Evolutionary conservation across 208 protist species (phyloP).

Genomic region (Borovskyia barvae): DNA sequence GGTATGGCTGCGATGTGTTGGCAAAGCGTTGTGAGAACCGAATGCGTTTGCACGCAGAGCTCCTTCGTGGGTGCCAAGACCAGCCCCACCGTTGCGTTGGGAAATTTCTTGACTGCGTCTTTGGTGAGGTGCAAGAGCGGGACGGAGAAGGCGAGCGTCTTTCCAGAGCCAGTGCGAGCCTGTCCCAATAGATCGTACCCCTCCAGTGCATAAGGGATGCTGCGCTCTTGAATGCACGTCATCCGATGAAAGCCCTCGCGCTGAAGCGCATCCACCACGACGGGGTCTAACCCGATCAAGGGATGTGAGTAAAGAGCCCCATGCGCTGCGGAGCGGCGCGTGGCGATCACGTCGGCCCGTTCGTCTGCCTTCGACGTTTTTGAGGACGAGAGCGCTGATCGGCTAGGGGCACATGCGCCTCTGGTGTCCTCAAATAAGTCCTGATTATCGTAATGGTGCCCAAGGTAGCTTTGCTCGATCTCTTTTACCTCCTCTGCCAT

Average conservation of each 20-base stretch:
- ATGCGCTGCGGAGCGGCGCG: constrained; percentile 22
- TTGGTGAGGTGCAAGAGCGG: constrained; percentile 92
- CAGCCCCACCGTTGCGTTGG: constrained; percentile 62
- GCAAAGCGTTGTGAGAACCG: constrained; percentile 82
- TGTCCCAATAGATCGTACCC: constrained; percentile 90
- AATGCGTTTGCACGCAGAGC: constrained; percentile 91
- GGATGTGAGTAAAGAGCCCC: constrained; percentile 75
- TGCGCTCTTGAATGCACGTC: constrained; percentile 94
- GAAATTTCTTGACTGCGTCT: constrained; percentile 40
- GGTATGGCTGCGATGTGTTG: constrained; percentile 47
- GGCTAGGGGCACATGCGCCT: not conserved
- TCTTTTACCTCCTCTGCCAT: constrained; percentile 23
- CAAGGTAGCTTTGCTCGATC: constrained; percentile 46
- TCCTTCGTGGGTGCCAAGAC: constrained; percentile 92
- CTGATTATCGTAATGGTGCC: constrained; percentile 24
- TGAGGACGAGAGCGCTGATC: not conserved
- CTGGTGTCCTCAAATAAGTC: constrained; percentile 11
- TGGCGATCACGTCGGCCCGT: constrained; percentile 20
- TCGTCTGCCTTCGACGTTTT: constrained; percentile 1
- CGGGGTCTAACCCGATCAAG: constrained; percentile 59
- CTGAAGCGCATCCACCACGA: constrained; percentile 53
- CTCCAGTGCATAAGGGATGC: constrained; percentile 91
- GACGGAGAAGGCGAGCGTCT: constrained; percentile 93
- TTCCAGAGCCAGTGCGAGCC: constrained; percentile 93
- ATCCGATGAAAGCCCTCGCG: constrained; percentile 75